Evolutionary conservation across 2,329 filamentous ascomycete species (phyloP), one percentile per base, ranked within the genome.

Genomic region (Metarhizium anisopliae): DNA sequence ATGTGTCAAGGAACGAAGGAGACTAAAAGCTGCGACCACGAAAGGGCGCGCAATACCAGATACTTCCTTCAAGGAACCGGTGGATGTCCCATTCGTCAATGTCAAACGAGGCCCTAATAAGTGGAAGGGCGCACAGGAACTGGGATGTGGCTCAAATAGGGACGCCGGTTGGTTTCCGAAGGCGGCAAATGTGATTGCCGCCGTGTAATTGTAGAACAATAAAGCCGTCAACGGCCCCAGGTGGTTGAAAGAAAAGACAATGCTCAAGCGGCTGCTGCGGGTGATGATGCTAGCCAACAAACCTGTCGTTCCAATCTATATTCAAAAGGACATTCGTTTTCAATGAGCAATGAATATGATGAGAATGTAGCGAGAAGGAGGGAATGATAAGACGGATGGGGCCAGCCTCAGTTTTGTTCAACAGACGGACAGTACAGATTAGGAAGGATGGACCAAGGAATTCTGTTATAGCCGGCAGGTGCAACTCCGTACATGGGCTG

Each of bases 1-100:
- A 56, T 53, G 52, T 58, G 47, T 56, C 47, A n/a, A 45, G n/a
- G 7, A 29, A 57, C 3, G 45, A 56, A 59, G 59, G 59, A 56
- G 59, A 59, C 58, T 50, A 59, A 58, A 35, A 56, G 56, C 43
- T 52, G 50, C 43, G 16, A 35, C 50, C 45, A 53, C 45, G 43
- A 25, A 47, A 54, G 45, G 40, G 16, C n/a, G 50, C 50, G 36
- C 13, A 52, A n/a, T 36, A 52, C 40, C 47, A 57, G n/a, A 16
- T 49, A 4, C 56, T 56, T 52, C 16, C 45, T 14, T 57, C 54
- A 58, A 53, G 49, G n/a, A 52, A 58, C 52, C 29, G 57, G 50
- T 54, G 58, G 53, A 50, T 50, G 49, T 52, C 50, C 43, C 54
- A 59, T 55, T 58, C 54, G 56, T 42, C 45, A 56, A 56, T 30